phyloP scores from a whole-genome alignment of 2,329 filamentous ascomycete genomes.

The Bipolaris victoriae region DNA sequence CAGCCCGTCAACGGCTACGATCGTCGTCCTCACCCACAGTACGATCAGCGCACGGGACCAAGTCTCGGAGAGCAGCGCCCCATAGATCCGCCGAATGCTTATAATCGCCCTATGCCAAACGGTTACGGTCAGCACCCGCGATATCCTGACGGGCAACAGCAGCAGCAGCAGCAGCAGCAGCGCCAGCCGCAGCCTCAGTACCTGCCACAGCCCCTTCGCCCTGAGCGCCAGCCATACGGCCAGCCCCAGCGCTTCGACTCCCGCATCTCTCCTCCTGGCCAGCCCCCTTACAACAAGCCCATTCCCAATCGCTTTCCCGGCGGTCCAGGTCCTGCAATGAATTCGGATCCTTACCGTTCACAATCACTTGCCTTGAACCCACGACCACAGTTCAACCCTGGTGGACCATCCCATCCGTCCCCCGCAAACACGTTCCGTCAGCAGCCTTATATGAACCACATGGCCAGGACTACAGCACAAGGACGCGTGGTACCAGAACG shows the following conservation, averaged over 20 bases:
- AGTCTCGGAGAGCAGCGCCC: constrained; percentile 38
- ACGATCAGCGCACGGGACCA: constrained; percentile 35
- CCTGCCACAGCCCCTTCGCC: constrained; percentile 65
- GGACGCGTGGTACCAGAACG: constrained; percentile 90
- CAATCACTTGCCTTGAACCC: constrained; percentile 83
- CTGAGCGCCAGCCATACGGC: constrained; percentile 72
- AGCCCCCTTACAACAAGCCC: constrained; percentile 61
- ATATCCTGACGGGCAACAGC: constrained; percentile 39
- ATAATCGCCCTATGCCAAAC: constrained; percentile 45
- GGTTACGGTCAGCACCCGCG: constrained; percentile 48
- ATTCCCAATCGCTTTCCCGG: constrained; percentile 62
- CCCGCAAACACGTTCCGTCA: constrained; percentile 80
- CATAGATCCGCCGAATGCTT: constrained; percentile 35
- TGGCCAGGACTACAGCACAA: constrained; percentile 84
- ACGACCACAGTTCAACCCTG: constrained; percentile 73
- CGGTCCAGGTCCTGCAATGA: constrained; percentile 70
- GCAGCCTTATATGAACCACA: constrained; percentile 71
- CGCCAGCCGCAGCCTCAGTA: constrained; percentile 61
- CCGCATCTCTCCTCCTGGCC: constrained; percentile 57
- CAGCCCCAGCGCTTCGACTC: constrained; percentile 73
- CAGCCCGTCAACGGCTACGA: constrained; percentile 53
- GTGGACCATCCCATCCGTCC: constrained; percentile 51
- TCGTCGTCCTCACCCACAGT: constrained; percentile 40
- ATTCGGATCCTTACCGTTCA: constrained; percentile 86
- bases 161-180: constrained; percentile 34